Base-by-base conservation (phyloP, 306 rosid species). In the Begonia loranthoides region DNA sequence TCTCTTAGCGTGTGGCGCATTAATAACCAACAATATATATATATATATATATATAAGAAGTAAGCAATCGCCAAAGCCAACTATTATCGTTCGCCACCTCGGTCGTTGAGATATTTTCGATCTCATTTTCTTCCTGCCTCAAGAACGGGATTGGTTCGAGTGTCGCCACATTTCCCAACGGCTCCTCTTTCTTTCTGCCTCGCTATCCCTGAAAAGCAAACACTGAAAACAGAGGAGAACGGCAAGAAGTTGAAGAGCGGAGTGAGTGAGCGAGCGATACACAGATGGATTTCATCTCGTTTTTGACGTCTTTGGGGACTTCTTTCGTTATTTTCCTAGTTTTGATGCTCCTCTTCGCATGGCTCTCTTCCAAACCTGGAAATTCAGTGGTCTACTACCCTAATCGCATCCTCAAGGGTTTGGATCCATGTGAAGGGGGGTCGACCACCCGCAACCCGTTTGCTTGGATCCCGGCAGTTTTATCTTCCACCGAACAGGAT, bases 361-460 rank as follows among this genome's bases (percentile, higher is more conserved):
- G 79, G 71, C 64, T 92, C 6, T 72, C 80, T 13, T 44, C 67
- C 45, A 87, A 56, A 60, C 82, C 89, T 0, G 93, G 87, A 5
- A 92, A 92, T 76, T 60, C 59, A 55, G 96, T 92, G n/a, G 62
- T 92, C 15, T 92, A 86, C 52, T 92, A 71, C 67, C 99, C 99
- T n/a, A 92, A 83, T 15, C 73, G 96, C 70, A 87, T 92, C 71
- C 64, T 92, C 2, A 85, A 51, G 56, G 89, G 94, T 2, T 12
- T 86, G 66, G 96, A 83, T 43, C 84, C 87, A 2, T 50, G 49
- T 10, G 83, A 75, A 13, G 72, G 50, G 50, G 82, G 84, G 1
- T 52, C 52, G 10, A 69, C 56, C 67, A 60, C 70, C 39, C 67
- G 87, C 13, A 81, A 72, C 72, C 97, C 95, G 19, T 80, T 85